phyloP scores from a whole-genome alignment of 2,329 filamentous ascomycete species.

The Stagonosporopsis tanaceti region DNA sequence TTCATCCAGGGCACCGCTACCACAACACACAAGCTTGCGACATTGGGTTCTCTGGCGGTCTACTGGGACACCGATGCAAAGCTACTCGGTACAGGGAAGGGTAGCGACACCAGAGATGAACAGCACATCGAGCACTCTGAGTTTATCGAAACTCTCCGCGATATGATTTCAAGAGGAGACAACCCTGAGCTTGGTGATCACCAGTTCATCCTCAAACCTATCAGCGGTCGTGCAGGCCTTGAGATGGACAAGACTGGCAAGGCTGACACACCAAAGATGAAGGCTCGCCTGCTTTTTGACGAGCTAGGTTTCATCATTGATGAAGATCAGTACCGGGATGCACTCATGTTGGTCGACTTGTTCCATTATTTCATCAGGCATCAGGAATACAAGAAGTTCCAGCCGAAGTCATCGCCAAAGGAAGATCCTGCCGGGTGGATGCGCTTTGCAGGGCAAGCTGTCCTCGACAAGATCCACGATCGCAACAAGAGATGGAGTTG shows the following conservation, averaged over 20 bases:
- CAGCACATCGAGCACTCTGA: slow-evolving; percentile 75
- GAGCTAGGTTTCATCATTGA: slow-evolving; percentile 98
- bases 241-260: slow-evolving; percentile 94
- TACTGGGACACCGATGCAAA: slow-evolving; percentile 98
- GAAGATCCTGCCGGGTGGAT: slow-evolving; percentile 95
- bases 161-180: slow-evolving; percentile 78
- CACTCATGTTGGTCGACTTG: slow-evolving; percentile 95
- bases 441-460: slow-evolving; percentile 85
- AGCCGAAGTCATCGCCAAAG: slow-evolving; percentile 84
- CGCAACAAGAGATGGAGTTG: slow-evolving; percentile 93
- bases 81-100: slow-evolving; percentile 82
- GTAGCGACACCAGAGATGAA: slow-evolving; percentile 66
- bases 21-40: slow-evolving; percentile 92
- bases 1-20: slow-evolving; percentile 88
- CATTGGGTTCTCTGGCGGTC: slow-evolving; percentile 84
- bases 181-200: slow-evolving; percentile 67
- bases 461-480: slow-evolving; percentile 94
- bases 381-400: slow-evolving; percentile 93
- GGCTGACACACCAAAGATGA: slow-evolving; percentile 80
- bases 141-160: slow-evolving; percentile 77
- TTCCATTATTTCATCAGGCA: slow-evolving; percentile 99
- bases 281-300: slow-evolving; percentile 90
- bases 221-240: slow-evolving; percentile 92
- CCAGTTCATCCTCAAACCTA: slow-evolving; percentile 95
- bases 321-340: slow-evolving; percentile 96